Conservation (phyloP, 306 rosid genomes). For the Rubus idaeus region DNA sequence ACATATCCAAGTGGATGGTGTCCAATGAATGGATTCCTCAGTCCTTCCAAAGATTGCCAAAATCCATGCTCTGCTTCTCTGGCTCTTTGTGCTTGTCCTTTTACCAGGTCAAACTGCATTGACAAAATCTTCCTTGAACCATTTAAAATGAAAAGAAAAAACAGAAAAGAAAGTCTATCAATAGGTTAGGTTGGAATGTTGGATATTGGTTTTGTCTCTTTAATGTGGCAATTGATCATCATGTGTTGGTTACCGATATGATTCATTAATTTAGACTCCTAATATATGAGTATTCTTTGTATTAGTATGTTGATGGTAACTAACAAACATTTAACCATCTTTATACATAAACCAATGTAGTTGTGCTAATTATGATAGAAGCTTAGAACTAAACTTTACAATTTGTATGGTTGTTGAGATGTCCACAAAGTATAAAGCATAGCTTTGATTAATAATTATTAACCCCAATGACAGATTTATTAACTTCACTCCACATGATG, state of each 20-base stretch:
- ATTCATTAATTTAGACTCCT: background rate
- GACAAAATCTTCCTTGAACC: background rate
- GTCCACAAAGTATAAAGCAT: background rate
- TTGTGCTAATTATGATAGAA: too few relatives aligned
- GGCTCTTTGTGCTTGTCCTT: background rate
- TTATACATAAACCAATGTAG: too few relatives aligned
- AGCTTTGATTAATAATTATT: background rate
- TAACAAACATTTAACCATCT: too few relatives aligned
- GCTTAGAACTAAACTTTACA: background rate
- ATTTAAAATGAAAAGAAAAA: background rate
- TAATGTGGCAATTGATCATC: background rate
- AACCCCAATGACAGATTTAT: background rate
- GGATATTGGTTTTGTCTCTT: background rate
- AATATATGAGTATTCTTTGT: too few relatives aligned
- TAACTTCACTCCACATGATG: background rate
- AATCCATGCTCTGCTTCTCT: conserved; percentile 15
- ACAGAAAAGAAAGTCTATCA: background rate
- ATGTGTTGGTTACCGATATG: background rate
- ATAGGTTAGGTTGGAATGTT: background rate
- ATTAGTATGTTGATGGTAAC: too few relatives aligned
- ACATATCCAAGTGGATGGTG: conserved; percentile 20
- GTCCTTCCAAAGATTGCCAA: conserved; percentile 3
- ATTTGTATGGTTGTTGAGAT: background rate
- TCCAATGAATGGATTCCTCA: conserved; percentile 15
- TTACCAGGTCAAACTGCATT: conserved; percentile 27